Conservation (phyloP, 2,329 filamentous ascomycete genomes). For the Aspergillus cejpii region DNA sequence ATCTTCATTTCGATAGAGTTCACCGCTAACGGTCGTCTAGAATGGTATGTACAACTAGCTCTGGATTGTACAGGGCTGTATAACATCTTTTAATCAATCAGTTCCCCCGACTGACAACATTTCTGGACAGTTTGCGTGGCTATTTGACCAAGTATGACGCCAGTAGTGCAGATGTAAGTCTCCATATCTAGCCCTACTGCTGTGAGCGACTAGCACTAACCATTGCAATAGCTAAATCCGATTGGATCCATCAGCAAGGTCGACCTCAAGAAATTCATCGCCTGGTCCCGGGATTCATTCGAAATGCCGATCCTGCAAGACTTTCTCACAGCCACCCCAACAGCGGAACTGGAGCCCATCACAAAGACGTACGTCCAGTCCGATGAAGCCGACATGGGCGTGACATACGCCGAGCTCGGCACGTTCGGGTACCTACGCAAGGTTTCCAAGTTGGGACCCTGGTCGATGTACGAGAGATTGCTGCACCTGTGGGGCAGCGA, state of each 20-base stretch:
- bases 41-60: slow-evolving; percentile 21
- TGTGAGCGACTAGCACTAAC: slow-evolving; percentile 1
- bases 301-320: slow-evolving; percentile 57
- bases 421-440: slow-evolving; percentile 51
- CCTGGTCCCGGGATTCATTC: slow-evolving; percentile 55
- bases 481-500: slow-evolving; percentile 46
- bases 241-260: slow-evolving; percentile 54
- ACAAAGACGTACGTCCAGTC: slow-evolving; percentile 55
- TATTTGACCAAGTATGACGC: slow-evolving; percentile 68
- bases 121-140: slow-evolving; percentile 29
- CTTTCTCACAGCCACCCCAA: slow-evolving; percentile 59
- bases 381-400: slow-evolving; percentile 52
- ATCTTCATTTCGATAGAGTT: not conserved
- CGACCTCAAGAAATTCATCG: slow-evolving; percentile 65
- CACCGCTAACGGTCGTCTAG: slow-evolving; percentile 13
- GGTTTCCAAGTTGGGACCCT: slow-evolving; percentile 49
- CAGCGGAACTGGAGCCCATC: slow-evolving; percentile 60
- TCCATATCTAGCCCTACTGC: too few species aligned
- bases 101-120: slow-evolving; percentile 38
- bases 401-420: slow-evolving; percentile 50
- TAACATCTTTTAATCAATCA: too few species aligned
- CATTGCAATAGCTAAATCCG: slow-evolving; percentile 27
- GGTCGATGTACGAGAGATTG: slow-evolving; percentile 49
- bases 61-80: not conserved
- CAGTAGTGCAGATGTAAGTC: slow-evolving; percentile 49